Evolutionary conservation across 257 asterid genomes (phyloP).

Genomic region (Dorcoceras hygrometricum): DNA sequence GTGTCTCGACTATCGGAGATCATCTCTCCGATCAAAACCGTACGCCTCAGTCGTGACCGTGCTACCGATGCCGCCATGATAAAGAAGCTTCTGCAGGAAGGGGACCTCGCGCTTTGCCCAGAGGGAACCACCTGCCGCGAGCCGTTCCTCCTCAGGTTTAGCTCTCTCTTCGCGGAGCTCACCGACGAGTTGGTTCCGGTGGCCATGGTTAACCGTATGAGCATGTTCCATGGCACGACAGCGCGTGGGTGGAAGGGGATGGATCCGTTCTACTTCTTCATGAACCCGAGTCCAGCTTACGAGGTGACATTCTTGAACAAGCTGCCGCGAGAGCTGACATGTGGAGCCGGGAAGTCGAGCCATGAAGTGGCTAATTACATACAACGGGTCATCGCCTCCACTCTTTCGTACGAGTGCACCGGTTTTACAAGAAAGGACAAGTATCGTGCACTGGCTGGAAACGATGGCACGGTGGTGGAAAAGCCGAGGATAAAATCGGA

Average conservation of each 20-base stretch:
- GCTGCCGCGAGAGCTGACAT: slow-evolving; percentile 31
- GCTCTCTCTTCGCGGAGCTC: slow-evolving; percentile 46
- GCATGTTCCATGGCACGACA: slow-evolving; percentile 53
- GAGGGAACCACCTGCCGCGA: slow-evolving; percentile 52
- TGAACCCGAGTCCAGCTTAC: slow-evolving; percentile 43
- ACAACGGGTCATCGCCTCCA: slow-evolving; percentile 30
- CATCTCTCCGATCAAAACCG: slow-evolving; percentile 58
- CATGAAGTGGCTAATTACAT: slow-evolving; percentile 43
- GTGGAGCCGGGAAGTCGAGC: slow-evolving; percentile 36
- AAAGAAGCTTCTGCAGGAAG: slow-evolving; percentile 32
- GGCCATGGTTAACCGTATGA: slow-evolving; percentile 40
- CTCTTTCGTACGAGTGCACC: slow-evolving; percentile 35
- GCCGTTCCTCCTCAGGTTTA: slow-evolving; percentile 44
- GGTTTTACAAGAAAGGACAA: slow-evolving; percentile 38
- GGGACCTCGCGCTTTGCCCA: slow-evolving; percentile 41
- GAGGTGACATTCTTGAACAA: slow-evolving; percentile 35
- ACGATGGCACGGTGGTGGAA: slow-evolving; percentile 34
- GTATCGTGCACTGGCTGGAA: slow-evolving; percentile 36
- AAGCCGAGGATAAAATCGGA: slow-evolving; percentile 20
- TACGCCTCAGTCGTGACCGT: slow-evolving; percentile 52
- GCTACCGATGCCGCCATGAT: slow-evolving; percentile 38
- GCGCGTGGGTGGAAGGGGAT: slow-evolving; percentile 51
- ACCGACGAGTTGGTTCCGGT: slow-evolving; percentile 47
- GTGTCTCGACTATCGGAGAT: slow-evolving; percentile 67
- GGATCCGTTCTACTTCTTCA: slow-evolving; percentile 37